Evolutionary conservation across 176 grass and related monocot genomes (phyloP), one percentile per base, ranked within the genome.

Genomic region (Leersia perrieri): DNA sequence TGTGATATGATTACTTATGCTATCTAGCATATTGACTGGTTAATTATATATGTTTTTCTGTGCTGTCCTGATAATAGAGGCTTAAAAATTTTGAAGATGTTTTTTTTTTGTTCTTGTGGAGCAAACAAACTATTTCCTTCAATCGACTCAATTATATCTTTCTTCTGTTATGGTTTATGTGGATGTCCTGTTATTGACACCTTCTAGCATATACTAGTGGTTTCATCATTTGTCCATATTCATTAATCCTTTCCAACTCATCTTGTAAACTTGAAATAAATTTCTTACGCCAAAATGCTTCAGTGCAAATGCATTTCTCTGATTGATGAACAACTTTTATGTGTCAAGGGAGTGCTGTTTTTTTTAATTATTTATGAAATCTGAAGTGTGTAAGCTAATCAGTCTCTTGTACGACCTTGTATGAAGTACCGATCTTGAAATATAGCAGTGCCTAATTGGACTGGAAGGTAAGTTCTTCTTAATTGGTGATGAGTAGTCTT

Each of bases 401-500:
- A 71, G 51, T 86, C 35, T 90, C 68, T 73, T 86, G 45, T 74
- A 68, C 66, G 73, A 49, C 73, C 41, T 81, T 84, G 18, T 89
- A 76, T 89, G 76, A 89, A 82, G 74, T 89, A 75, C 57, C 73
- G 31, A 49, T 86, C 82, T 89, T 82, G 77, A 77, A 82, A 58
- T 80, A 85, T 89, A 82, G 67, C 68, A 82, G 73, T 82, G 78
- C 73, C 73, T 86, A 77, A 58, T 82, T 72, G 83, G 83, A 82
- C 79, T 78, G 83, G 42, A 82, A 90, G 88, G 88, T 90, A 86
- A 90, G 83, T 86, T 75, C 57, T 76, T 80, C 62, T 75, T 66
- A 16, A 73, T 86, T 29, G 30, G 69, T 33, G 68, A 66, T 33
- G 29, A 45, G 22, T 44, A 68, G 68, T 42, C n/a, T n/a, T 83